Evolutionary conservation across 2,329 filamentous ascomycete species (phyloP).

Genomic region (Venturia carpophila): DNA sequence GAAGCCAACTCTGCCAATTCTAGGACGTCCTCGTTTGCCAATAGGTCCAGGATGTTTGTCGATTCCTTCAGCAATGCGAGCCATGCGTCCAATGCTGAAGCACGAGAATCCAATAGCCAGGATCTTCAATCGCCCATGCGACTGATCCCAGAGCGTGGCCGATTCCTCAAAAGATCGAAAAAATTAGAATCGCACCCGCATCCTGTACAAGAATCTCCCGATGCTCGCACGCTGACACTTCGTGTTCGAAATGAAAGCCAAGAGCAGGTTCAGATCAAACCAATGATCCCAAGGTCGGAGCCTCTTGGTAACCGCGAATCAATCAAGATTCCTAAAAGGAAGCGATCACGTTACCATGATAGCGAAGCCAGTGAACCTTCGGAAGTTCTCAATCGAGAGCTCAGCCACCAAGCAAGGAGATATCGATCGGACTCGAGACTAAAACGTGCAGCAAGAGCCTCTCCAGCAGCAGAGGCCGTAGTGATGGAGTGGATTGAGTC

Average conservation of each 20-base stretch:
- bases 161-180: not conserved
- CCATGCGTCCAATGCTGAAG: not conserved
- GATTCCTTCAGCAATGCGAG: constrained; percentile 6
- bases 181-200: not conserved
- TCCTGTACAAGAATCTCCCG: not conserved
- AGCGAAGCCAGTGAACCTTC: not conserved
- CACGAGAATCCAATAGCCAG: not conserved
- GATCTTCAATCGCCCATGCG: constrained; percentile 4
- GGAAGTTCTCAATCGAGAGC: not conserved
- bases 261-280: not conserved
- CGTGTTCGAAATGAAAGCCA: constrained; percentile 4
- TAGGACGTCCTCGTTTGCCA: not conserved
- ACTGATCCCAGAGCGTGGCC: constrained; percentile 1
- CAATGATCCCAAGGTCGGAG: constrained; percentile 2
- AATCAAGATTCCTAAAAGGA: not conserved
- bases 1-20: not conserved
- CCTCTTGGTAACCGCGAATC: not conserved
- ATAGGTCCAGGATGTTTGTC: constrained; percentile 4
- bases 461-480: constrained; percentile 1
- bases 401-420: constrained; percentile 11
- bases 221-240: not conserved
- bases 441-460: not conserved
- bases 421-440: not conserved
- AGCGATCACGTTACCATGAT: constrained; percentile 7
- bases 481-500: constrained; percentile 17